Percentiles rank a stretch among this genome's conserved stretches.
These are phyloP conservation scores for Rhodosporidiobolus odoratus DNA, from an alignment of 768 basidiomycete genomes.

Conservation along the genomic window DNA sequence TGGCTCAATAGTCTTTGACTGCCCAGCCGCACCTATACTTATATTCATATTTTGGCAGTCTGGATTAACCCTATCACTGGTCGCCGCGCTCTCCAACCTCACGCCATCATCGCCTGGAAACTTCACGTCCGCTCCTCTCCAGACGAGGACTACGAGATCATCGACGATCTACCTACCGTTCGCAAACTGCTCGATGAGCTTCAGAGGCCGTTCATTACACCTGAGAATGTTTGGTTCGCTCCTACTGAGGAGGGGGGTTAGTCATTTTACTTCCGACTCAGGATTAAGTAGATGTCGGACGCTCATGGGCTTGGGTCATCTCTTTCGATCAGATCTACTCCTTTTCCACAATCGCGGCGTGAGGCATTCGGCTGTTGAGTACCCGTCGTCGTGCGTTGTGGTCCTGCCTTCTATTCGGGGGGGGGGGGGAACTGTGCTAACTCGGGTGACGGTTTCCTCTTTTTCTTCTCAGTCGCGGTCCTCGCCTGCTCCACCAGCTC, in stretches of 20 bases:
- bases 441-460: not conserved
- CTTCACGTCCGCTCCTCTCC: slow-evolving; percentile 3
- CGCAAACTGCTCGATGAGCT: slow-evolving; percentile 15
- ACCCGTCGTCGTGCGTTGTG: not conserved
- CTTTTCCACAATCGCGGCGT: slow-evolving; percentile 4
- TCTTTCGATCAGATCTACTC: not conserved
- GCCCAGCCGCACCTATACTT: too few relatives aligned
- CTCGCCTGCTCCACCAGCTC: slow-evolving; percentile 4
- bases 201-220: slow-evolving; percentile 9
- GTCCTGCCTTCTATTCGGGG: not conserved
- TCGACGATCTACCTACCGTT: slow-evolving; percentile 5
- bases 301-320: not conserved
- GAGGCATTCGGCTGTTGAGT: not conserved
- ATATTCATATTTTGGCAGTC: not conserved
- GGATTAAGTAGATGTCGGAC: too few relatives aligned
- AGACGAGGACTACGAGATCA: not conserved
- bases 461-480: not conserved
- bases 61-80: slow-evolving; percentile 20
- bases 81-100: not conserved
- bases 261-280: not conserved
- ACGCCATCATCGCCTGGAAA: slow-evolving; percentile 11
- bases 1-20: too few relatives aligned
- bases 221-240: slow-evolving; percentile 5
- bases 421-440: not conserved
- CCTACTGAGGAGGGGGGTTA: slow-evolving; percentile 3